These are phyloP conservation scores for Paraconiothyrium brasiliense DNA, from an alignment of 2,329 filamentous ascomycete genomes.

Conservation along the genomic window DNA sequence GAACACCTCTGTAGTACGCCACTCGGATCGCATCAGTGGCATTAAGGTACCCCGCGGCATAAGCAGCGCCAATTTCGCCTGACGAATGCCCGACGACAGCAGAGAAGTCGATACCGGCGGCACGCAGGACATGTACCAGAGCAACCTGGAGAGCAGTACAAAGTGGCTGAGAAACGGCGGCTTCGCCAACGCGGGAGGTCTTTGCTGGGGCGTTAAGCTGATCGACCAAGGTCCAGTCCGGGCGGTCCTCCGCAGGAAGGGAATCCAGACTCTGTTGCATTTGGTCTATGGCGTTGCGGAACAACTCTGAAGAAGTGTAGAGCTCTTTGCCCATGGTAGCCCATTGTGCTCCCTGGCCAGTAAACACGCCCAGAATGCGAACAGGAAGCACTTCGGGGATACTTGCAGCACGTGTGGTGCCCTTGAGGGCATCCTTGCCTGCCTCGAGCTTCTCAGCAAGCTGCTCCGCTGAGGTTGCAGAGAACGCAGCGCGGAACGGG, in stretches of 20 bases:
- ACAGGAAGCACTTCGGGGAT: too few relatives aligned
- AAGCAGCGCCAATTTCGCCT: conserved; percentile 50
- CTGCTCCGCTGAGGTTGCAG: background rate
- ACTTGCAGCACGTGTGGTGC: background rate
- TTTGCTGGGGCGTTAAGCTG: conserved; percentile 11
- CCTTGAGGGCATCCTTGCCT: too few relatives aligned
- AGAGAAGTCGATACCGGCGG: conserved; percentile 20
- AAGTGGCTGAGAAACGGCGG: conserved; percentile 31
- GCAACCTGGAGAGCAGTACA: conserved; percentile 28
- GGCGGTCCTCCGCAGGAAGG: conserved; percentile 3
- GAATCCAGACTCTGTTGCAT: background rate
- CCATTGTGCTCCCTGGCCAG: conserved; percentile 35
- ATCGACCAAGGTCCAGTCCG: conserved; percentile 11
- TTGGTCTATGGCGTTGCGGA: background rate
- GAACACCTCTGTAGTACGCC: conserved; percentile 31
- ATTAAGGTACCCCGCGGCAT: conserved; percentile 41
- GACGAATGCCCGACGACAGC: conserved; percentile 29
- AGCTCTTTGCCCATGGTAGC: conserved; percentile 21
- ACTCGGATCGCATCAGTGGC: conserved; percentile 27
- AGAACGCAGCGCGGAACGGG: background rate
- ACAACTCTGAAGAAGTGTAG: background rate
- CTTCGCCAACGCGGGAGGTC: background rate
- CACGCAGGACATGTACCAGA: conserved; percentile 25
- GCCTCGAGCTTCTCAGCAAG: background rate
- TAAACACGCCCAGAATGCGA: conserved; percentile 27